phyloP scores from a whole-genome alignment of 2,329 filamentous ascomycete species.

The Periconia digitata region DNA sequence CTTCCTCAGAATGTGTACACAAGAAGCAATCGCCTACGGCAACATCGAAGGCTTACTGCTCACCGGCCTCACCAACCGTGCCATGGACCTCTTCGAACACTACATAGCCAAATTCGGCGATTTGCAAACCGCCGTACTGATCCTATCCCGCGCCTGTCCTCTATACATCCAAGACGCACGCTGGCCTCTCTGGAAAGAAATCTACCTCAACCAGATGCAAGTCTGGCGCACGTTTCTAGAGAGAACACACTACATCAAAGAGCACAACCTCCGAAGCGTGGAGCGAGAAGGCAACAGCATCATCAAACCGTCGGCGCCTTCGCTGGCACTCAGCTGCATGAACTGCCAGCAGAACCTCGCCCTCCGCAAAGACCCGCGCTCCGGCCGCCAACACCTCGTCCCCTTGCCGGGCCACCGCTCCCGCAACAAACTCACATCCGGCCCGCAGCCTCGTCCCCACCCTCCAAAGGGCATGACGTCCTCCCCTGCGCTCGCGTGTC shows the following conservation, averaged over 20 bases:
- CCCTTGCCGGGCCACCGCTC: constrained; percentile 12
- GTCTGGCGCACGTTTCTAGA: constrained; percentile 70
- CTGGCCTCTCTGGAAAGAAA: constrained; percentile 75
- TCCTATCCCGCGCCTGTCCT: constrained; percentile 73
- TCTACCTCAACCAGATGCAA: constrained; percentile 71
- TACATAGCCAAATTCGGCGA: constrained; percentile 77
- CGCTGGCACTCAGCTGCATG: constrained; percentile 74
- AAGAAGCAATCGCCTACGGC: constrained; percentile 63
- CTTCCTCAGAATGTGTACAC: constrained; percentile 56
- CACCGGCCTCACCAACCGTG: constrained; percentile 71
- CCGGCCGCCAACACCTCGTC: constrained; percentile 21
- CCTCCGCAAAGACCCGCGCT: constrained; percentile 30
- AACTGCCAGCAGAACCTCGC: constrained; percentile 67
- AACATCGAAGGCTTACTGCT: constrained; percentile 78
- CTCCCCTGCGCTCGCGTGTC: constrained; percentile 57
- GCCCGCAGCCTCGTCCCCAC: constrained; percentile 10
- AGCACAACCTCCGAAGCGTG: constrained; percentile 68
- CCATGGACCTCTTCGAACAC: constrained; percentile 74
- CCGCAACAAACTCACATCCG: constrained; percentile 10
- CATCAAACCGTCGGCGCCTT: constrained; percentile 63
- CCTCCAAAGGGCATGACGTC: constrained; percentile 28
- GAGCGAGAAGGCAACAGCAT: constrained; percentile 65
- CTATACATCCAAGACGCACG: constrained; percentile 77
- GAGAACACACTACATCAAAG: constrained; percentile 75
- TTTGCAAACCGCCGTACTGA: constrained; percentile 75